Conservation (phyloP, 257 asterid genomes). For the Scutellaria minor region DNA sequence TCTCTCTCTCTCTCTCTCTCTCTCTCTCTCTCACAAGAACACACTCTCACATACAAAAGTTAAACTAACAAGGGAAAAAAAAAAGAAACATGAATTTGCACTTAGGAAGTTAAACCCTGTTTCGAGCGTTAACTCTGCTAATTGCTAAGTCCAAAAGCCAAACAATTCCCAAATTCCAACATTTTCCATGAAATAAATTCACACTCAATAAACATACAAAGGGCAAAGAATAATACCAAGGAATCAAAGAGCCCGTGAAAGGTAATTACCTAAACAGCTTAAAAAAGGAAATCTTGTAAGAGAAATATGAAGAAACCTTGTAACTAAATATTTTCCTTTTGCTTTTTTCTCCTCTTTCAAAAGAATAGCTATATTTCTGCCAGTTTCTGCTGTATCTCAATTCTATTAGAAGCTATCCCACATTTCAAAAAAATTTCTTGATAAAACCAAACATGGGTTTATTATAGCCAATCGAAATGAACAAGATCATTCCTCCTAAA, state of each 20-base stretch:
- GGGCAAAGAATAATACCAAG: constrained; percentile 15
- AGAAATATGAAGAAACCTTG: not conserved
- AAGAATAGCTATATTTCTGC: constrained; percentile 5
- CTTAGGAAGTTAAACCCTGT: not conserved
- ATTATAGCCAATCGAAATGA: not conserved
- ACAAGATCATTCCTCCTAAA: constrained; percentile 11
- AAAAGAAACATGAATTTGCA: constrained; percentile 20
- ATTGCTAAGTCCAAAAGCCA: constrained; percentile 16
- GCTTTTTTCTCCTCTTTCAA: constrained; percentile 18
- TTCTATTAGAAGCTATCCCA: not conserved
- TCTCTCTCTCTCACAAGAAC: too few relatives aligned
- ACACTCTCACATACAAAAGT: too few relatives aligned
- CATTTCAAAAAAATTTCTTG: constrained; percentile 27
- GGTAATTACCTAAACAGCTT: constrained; percentile 1
- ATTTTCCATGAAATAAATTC: not conserved
- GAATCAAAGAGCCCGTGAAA: not conserved
- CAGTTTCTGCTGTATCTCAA: constrained; percentile 7
- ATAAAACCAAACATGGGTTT: constrained; percentile 11
- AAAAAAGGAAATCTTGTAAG: not conserved
- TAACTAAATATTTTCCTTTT: too few relatives aligned
- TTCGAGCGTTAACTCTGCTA: constrained; percentile 17
- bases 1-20: not conserved
- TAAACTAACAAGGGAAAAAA: not conserved
- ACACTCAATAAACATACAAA: not conserved
- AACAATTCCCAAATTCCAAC: constrained; percentile 18